Evolutionary conservation across 768 basidiomycete genomes (phyloP), one percentile per base, ranked within the genome.

Genomic region (Leccinum boreale): DNA sequence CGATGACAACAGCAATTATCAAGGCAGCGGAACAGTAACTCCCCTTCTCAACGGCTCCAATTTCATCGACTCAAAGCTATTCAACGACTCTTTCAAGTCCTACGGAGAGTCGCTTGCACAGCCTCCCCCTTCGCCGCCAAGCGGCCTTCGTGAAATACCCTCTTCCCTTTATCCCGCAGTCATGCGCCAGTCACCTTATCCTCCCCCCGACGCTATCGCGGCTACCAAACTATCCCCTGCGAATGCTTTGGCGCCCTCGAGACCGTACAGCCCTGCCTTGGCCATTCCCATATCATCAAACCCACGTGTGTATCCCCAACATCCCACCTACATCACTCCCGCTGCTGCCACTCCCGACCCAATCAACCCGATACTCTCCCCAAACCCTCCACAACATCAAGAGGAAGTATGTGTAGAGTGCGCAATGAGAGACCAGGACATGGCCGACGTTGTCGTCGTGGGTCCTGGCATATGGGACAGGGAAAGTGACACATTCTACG

Each of bases 381-480:
- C 85, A 31, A 77, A 77, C 14, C 82, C 79, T 23, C 83, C 73
- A 28, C 67, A 66, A 5, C 77, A 74, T 10, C 85, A 82, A 62
- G 89, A 91, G 65, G 96, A 98, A 71, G 77, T 98, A 29, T 99
- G 96, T 65, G 79, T 97, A 35, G 97, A 98, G 73, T 99, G 97
- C 69, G 89, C 97, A 57, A 98, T 98, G 95, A 87, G 97, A 31
- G 97, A 99, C 73, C 85, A 96, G 68, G 97, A 99, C 70, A 93
- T 99, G 90, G 92, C 88, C 9, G 95, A 97, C 70, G 93, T 99
- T 24, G 83, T 91, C 70, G 97, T 97, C 21, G 82, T 86, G 3
- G 84, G 86, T 28, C 85, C 87, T 10, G 92, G 94, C 1, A 82
- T 90, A 8, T 99, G 97, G 97, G 92, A 91, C 0, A 81, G 97